Evolutionary conservation across 768 basidiomycete species (phyloP).

Genomic region (Stropharia rugosoannulata): DNA sequence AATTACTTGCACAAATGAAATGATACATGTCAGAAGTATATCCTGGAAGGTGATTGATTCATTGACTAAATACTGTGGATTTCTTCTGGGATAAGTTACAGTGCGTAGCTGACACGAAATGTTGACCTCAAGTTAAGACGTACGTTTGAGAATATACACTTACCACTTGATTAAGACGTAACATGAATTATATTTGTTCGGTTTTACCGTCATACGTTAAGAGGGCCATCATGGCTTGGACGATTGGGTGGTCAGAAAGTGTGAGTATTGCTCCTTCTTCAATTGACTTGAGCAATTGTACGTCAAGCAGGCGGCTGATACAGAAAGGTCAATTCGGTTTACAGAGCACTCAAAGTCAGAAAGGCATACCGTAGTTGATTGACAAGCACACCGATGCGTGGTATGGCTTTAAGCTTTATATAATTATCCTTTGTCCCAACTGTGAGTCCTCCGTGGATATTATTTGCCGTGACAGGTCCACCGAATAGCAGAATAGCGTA

Average conservation of each 20-base stretch:
- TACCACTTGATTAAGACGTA: too few species aligned
- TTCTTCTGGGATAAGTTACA: too few species aligned
- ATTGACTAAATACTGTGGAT: too few species aligned
- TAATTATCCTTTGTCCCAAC: constrained; percentile 50
- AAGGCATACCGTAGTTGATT: constrained; percentile 76
- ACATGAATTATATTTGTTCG: constrained; percentile 15
- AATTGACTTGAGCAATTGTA: constrained; percentile 61
- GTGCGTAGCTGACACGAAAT: too few species aligned
- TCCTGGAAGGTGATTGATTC: background rate
- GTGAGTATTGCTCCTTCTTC: constrained; percentile 56
- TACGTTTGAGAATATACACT: too few species aligned
- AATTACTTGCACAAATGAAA: background rate
- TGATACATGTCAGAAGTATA: background rate
- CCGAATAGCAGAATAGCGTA: constrained; percentile 86
- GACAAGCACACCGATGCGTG: constrained; percentile 88
- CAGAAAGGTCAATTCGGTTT: background rate
- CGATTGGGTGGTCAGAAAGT: constrained; percentile 50
- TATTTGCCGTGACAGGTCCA: constrained; percentile 74
- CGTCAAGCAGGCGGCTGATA: constrained; percentile 64
- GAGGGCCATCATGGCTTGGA: constrained; percentile 37
- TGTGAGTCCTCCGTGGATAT: constrained; percentile 75
- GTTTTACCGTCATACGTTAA: constrained; percentile 30
- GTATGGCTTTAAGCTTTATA: constrained; percentile 76
- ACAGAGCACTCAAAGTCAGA: background rate
- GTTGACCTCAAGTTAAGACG: too few species aligned